phyloP scores from a whole-genome alignment of 2,329 filamentous ascomycete genomes.

The Daldinia sp. region DNA sequence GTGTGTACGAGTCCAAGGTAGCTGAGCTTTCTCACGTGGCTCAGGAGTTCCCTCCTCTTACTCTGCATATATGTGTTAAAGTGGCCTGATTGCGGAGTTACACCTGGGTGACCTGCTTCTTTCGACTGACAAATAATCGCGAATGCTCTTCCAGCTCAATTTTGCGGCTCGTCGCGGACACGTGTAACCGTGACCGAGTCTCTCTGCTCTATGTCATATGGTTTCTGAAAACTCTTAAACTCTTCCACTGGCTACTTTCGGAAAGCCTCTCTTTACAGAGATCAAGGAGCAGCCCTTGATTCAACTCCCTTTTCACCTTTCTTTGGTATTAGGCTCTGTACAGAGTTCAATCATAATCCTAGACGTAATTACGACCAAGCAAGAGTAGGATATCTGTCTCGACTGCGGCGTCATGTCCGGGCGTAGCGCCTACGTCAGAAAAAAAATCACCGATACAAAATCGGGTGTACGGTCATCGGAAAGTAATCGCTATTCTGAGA shows the following conservation, averaged over 20 bases:
- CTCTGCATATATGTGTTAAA: neutral
- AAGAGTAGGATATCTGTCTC: neutral
- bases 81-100: slow-evolving; percentile 13
- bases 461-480: slow-evolving; percentile 55
- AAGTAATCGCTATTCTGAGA: slow-evolving; percentile 52
- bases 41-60: slow-evolving; percentile 10
- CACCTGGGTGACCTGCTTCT: slow-evolving; percentile 29
- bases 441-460: slow-evolving; percentile 67
- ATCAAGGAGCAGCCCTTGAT: neutral
- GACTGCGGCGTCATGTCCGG: slow-evolving; percentile 62
- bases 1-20: slow-evolving; percentile 32
- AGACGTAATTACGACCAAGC: neutral
- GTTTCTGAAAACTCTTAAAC: slow-evolving; percentile 1
- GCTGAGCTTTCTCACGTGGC: slow-evolving; percentile 17
- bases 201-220: slow-evolving; percentile 11
- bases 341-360: neutral
- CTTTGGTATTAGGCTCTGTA: neutral
- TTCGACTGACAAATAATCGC: slow-evolving; percentile 18
- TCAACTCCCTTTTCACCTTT: neutral
- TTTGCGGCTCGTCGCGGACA: slow-evolving; percentile 17
- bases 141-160: slow-evolving; percentile 1
- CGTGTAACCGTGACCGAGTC: neutral
- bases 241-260: neutral
- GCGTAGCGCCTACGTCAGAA: slow-evolving; percentile 69
- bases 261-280: neutral